phyloP scores from a whole-genome alignment of 192 early-diverging fungal genomes.

The Entomortierella chlamydospora region DNA sequence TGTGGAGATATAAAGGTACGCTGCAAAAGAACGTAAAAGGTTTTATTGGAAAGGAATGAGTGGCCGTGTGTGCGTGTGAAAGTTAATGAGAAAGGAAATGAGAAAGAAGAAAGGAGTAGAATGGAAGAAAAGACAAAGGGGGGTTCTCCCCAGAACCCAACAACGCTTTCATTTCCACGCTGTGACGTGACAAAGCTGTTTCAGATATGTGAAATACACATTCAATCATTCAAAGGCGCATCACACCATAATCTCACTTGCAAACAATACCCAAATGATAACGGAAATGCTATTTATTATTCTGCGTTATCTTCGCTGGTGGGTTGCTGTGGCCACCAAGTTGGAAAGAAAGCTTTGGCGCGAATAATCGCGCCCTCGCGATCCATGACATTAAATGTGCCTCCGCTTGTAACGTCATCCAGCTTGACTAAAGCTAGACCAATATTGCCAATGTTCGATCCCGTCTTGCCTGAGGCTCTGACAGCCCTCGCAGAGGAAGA shows the following conservation, averaged over 20 bases:
- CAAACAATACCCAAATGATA: neutral
- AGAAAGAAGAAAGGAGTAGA: slow-evolving; percentile 3
- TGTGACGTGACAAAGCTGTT: slow-evolving; percentile 5
- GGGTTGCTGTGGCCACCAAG: slow-evolving; percentile 46
- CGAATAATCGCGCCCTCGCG: slow-evolving; percentile 40
- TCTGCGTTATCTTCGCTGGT: neutral
- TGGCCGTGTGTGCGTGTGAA: slow-evolving; percentile 18
- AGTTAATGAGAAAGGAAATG: slow-evolving; percentile 9
- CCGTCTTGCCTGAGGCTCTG: slow-evolving; percentile 72
- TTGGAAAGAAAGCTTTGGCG: slow-evolving; percentile 47
- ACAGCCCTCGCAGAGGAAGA: slow-evolving; percentile 46
- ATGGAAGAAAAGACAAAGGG: neutral
- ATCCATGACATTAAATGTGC: slow-evolving; percentile 48
- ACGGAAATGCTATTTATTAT: neutral
- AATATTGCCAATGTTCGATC: slow-evolving; percentile 77
- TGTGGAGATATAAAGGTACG: neutral
- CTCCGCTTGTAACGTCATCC: slow-evolving; percentile 68
- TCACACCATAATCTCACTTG: too few relatives aligned
- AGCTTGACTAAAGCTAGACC: slow-evolving; percentile 90
- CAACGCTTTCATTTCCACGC: neutral
- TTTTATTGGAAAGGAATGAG: neutral
- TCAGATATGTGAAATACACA: slow-evolving; percentile 5
- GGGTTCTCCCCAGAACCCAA: neutral
- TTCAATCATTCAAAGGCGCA: too few relatives aligned
- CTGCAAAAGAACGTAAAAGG: neutral